Conservation (phyloP, 1,139 yeast genomes). For the Spathaspora sp. region DNA sequence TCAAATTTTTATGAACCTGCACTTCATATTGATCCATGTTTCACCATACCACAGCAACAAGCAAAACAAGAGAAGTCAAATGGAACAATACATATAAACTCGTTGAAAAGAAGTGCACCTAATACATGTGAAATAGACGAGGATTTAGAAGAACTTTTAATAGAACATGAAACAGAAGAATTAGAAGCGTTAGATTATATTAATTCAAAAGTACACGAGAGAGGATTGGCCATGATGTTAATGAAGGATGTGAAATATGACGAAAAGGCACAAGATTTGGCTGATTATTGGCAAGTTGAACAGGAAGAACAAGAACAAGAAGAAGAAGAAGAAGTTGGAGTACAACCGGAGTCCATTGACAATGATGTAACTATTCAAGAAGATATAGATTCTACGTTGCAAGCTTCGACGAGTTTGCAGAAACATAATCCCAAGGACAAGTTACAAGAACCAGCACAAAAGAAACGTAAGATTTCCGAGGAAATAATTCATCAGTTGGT, state of each 20-base stretch:
- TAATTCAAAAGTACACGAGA: slow-evolving; percentile 19
- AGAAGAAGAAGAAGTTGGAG: neutral
- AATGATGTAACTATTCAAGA: neutral
- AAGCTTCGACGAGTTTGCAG: too few relatives aligned
- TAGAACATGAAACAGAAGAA: slow-evolving; percentile 12
- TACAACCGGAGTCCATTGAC: neutral
- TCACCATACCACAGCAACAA: neutral
- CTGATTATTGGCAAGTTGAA: slow-evolving; percentile 5
- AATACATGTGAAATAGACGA: slow-evolving; percentile 6
- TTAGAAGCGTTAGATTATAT: slow-evolving; percentile 16
- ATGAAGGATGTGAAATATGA: slow-evolving; percentile 9
- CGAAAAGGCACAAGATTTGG: slow-evolving; percentile 5
- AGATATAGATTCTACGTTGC: slow-evolving; percentile 1
- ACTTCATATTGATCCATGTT: neutral
- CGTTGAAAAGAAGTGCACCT: slow-evolving; percentile 1
- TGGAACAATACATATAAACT: slow-evolving; percentile 1
- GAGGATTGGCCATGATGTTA: slow-evolving; percentile 16
- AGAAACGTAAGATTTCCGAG: neutral
- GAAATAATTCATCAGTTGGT: neutral
- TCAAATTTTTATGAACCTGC: neutral
- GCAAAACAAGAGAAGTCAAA: slow-evolving; percentile 1
- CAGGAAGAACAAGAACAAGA: slow-evolving; percentile 1
- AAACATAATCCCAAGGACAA: too few relatives aligned
- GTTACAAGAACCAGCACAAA: neutral
- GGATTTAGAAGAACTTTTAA: slow-evolving; percentile 12